Evolutionary conservation across 2,329 filamentous ascomycete species (phyloP).

Genomic region (Fusarium burgessii): DNA sequence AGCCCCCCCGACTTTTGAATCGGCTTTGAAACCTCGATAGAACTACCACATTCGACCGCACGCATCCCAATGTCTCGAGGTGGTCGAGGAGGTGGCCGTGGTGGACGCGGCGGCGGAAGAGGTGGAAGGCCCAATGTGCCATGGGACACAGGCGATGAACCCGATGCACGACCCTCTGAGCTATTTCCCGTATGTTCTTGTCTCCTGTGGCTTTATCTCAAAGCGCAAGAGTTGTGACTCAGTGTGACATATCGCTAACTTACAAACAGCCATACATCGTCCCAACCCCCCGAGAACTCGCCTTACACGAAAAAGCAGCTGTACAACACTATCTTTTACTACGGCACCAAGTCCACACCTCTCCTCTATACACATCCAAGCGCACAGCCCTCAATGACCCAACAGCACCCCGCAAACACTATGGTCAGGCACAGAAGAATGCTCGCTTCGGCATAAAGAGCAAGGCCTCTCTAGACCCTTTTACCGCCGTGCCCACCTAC

Average conservation of each 20-base stretch:
- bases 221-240: neutral
- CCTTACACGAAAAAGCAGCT: constrained; percentile 58
- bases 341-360: constrained; percentile 67
- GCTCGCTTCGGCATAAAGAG: constrained; percentile 66
- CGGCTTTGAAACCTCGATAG: neutral
- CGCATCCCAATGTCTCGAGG: constrained; percentile 62
- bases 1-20: neutral
- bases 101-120: constrained; percentile 61
- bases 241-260: constrained; percentile 22
- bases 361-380: constrained; percentile 68
- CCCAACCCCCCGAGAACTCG: constrained; percentile 59
- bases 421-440: constrained; percentile 70
- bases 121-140: constrained; percentile 61
- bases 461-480: constrained; percentile 68
- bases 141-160: constrained; percentile 66
- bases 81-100: constrained; percentile 64
- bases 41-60: neutral
- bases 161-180: constrained; percentile 68
- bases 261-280: constrained; percentile 61
- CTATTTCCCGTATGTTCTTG: constrained; percentile 64
- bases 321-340: constrained; percentile 67
- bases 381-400: constrained; percentile 58
- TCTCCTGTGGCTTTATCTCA: neutral
- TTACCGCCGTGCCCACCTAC: constrained; percentile 69
- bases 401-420: constrained; percentile 56